phyloP scores from a whole-genome alignment of 768 basidiomycete species.

The Leucosporidium scottii region DNA sequence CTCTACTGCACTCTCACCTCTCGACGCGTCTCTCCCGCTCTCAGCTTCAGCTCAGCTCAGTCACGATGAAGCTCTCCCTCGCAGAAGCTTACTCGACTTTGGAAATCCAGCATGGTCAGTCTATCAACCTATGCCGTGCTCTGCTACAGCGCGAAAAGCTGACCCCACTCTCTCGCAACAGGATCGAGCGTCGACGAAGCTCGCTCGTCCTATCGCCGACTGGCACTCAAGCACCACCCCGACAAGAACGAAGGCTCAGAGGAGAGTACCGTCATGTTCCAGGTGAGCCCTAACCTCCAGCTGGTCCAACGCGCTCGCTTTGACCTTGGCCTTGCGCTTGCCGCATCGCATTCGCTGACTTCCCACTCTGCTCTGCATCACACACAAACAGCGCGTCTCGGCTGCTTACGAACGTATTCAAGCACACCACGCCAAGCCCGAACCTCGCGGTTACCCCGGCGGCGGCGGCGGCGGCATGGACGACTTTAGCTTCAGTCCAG shows the following conservation, averaged over 20 bases:
- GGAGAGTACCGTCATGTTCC: slow-evolving; percentile 31
- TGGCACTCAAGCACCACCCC: neutral
- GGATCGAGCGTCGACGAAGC: neutral
- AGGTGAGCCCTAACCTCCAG: slow-evolving; percentile 12
- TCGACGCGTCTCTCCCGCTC: neutral
- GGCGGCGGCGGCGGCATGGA: no score
- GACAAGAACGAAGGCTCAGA: neutral
- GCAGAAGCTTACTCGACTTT: neutral
- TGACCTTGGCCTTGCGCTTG: neutral
- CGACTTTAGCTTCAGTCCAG: no score
- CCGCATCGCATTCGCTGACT: neutral
- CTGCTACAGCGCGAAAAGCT: neutral
- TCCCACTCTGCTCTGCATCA: neutral
- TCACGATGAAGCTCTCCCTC: neutral
- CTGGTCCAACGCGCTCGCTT: slow-evolving; percentile 3
- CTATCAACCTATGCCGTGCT: neutral
- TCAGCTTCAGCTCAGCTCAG: neutral
- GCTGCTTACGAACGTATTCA: neutral
- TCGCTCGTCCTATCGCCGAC: neutral
- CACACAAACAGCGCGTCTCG: neutral
- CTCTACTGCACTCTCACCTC: neutral
- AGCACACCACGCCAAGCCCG: no score
- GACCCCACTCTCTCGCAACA: neutral
- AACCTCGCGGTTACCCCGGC: no score
- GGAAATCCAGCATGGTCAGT: neutral